Evolutionary conservation across 106 monocot genomes (phyloP), one percentile per base, ranked within the genome.

Genomic region (Apostasia shenzhenica): DNA sequence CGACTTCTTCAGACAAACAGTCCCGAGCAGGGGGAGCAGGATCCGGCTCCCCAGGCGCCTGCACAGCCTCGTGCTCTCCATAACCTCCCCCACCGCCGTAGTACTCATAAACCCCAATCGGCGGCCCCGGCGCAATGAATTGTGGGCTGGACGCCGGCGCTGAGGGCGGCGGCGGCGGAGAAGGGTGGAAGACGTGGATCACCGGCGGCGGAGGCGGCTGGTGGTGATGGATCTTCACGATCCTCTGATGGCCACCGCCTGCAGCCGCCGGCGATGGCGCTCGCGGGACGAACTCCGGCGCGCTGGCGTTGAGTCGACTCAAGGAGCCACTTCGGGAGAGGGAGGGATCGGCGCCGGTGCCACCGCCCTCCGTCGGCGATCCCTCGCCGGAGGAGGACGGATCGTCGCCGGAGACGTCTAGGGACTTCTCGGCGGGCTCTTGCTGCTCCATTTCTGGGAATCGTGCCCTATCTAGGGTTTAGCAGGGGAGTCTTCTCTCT

Each of bases 251-350:
- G 4, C 49, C 14, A 13, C 3, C 67, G 43, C n/a, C 67, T 49
- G 12, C 40, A 1, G 10, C 9, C 45, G 57, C 12, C 55, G 72
- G 72, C 3, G 68, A 52, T 1, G 54, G 51, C 7, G 54, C 48
- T 39, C 68, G 50, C 14, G 76, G 76, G 39, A 76, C 76, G 46
- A 76, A 76, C 39, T 76, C 76, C 8, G 69, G 76, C 11, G 76
- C 76, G 46, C 76, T 45, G n/a, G 76, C 76, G 70, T 76, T 76
- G 70, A 76, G 76, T 45, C 76, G 61, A 40, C 76, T 69, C 55
- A 46, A 54, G 9, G 76, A 76, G 63, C 43, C 46, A 46, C 45
- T 70, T 37, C 70, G 70, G 14, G 62, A 62, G 14, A 74, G 55
- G 8, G 65, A 57, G 12, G 7, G 74, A 56, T 66, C 74, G 9